These are phyloP conservation scores for Caloboletus inedulis DNA, from an alignment of 1,284 basidiomycete genomes.

Conservation along the genomic window DNA sequence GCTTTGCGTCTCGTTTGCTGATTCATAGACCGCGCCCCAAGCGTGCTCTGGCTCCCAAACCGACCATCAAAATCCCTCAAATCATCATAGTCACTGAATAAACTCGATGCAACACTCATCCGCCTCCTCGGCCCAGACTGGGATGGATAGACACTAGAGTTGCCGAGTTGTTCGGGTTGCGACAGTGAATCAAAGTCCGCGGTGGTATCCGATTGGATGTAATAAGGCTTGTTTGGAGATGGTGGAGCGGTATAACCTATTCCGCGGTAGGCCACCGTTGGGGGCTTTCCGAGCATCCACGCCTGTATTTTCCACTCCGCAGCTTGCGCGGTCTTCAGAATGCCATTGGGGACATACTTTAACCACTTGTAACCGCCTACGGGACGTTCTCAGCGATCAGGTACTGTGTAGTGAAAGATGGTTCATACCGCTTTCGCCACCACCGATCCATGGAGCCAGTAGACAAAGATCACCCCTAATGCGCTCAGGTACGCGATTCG, in stretches of 20 bases:
- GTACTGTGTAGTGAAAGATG: background rate
- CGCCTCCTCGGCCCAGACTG: conserved; percentile 43
- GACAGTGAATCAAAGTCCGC: conserved; percentile 27
- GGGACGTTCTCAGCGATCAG: conserved; percentile 13
- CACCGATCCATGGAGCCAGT: conserved; percentile 95
- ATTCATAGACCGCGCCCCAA: conserved; percentile 44
- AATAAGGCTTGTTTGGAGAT: conserved; percentile 30
- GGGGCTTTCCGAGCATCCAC: conserved; percentile 95
- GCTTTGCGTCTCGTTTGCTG: conserved; percentile 48
- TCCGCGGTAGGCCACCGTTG: conserved; percentile 73
- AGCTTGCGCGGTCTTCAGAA: conserved; percentile 92
- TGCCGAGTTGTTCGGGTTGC: conserved; percentile 30
- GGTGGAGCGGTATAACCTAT: conserved; percentile 67
- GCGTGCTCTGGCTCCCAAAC: conserved; percentile 74
- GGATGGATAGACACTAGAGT: conserved; percentile 37
- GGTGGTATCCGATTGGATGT: conserved; percentile 21
- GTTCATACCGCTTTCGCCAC: conserved; percentile 76
- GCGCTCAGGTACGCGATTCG: conserved; percentile 68
- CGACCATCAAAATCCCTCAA: conserved; percentile 77
- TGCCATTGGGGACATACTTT: conserved; percentile 91
- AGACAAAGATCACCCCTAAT: conserved; percentile 85
- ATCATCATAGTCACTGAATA: conserved; percentile 83
- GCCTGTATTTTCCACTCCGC: conserved; percentile 97
- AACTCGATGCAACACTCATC: conserved; percentile 59
- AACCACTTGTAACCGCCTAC: conserved; percentile 90